Conservation (phyloP, 106 monocot genomes). For the Ottelia alismoides region DNA sequence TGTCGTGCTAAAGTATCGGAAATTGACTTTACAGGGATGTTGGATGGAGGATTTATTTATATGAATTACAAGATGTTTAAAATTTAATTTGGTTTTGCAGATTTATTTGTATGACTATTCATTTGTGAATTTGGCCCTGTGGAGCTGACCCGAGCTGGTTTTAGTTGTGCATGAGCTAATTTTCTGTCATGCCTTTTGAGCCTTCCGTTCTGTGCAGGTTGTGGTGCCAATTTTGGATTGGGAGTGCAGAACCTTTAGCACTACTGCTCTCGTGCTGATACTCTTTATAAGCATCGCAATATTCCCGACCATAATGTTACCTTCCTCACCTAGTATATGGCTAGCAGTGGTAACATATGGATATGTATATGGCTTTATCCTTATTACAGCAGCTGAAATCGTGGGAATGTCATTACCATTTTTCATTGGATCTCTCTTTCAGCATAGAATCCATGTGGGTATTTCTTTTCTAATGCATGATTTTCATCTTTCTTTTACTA, state of each 20-base stretch:
- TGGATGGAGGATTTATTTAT: too few relatives aligned
- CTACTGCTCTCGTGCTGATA: slow-evolving; percentile 41
- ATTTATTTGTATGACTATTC: background rate
- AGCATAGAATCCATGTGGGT: slow-evolving; percentile 59
- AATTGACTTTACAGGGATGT: too few relatives aligned
- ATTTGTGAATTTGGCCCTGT: slow-evolving; percentile 7
- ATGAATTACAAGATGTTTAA: background rate
- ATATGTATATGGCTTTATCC: slow-evolving; percentile 69
- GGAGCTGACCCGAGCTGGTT: too few relatives aligned
- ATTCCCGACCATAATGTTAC: slow-evolving; percentile 54
- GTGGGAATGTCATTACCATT: slow-evolving; percentile 86
- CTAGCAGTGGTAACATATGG: slow-evolving; percentile 84
- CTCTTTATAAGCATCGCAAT: slow-evolving; percentile 58
- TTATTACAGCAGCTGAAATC: slow-evolving; percentile 47
- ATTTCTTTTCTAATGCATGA: too few relatives aligned
- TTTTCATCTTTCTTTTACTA: too few relatives aligned
- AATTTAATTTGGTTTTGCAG: background rate
- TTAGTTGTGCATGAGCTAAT: too few relatives aligned
- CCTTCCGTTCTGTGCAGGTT: too few relatives aligned
- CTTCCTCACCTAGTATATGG: slow-evolving; percentile 83
- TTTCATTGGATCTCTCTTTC: slow-evolving; percentile 73
- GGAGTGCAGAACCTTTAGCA: slow-evolving; percentile 55
- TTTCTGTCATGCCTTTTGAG: too few relatives aligned
- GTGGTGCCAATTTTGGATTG: slow-evolving; percentile 65
- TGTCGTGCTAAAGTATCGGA: too few relatives aligned